Base-by-base conservation (phyloP, 352 stramenopile genomes). In the Pythium phragmiticola region DNA sequence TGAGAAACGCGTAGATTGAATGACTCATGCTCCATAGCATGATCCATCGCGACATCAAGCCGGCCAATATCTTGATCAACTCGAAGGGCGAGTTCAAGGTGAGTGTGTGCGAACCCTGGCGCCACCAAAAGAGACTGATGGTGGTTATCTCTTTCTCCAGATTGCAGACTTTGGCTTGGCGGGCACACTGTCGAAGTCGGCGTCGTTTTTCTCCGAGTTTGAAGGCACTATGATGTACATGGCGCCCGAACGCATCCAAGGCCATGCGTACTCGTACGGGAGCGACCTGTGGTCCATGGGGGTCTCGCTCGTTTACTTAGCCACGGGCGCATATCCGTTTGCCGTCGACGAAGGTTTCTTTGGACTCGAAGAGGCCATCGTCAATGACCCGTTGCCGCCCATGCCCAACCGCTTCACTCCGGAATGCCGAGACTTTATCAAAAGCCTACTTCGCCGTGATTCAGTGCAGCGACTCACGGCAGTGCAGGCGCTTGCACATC, bases 201-300 rank as follows among this genome's bases (percentile, higher is more conserved):
- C 78, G 33, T 89, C 85, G 2, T 91, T 88, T 33, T 92, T 90
- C 64, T 94, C 85, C 33, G 82, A 92, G 45, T 95, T 95, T 45
- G 79, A 91, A 58, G 94, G 92, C 43, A 98, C 94, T 1, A 85
- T 98, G 69, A 97, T 95, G 74, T 98, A 98, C 78, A 98, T 98
- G 95, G 85, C 89, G 0, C 94, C 95, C 0, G 93, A 98, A 66
- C 80, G 95, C 4, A 96, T 98, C 41, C 82, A 84, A 3, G 90
- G 90, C 1, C 73, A 94, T 19, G 70, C 78, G 17, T 98, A 98
- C 69, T 82, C 74, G 14, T 95, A 84, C 41, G 76, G 87, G 14
- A 92, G 83, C 50, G 84, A 94, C 34, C 54, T 90, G 4, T 95
- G 87, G 84, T 91, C 87, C 4, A 73, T 95, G 21, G 87, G 84